A percentile compares a stretch with the other conserved stretches of the same genome.
Conservation (phyloP, 306 rosid genomes). For the Gastrolobium bilobum region DNA sequence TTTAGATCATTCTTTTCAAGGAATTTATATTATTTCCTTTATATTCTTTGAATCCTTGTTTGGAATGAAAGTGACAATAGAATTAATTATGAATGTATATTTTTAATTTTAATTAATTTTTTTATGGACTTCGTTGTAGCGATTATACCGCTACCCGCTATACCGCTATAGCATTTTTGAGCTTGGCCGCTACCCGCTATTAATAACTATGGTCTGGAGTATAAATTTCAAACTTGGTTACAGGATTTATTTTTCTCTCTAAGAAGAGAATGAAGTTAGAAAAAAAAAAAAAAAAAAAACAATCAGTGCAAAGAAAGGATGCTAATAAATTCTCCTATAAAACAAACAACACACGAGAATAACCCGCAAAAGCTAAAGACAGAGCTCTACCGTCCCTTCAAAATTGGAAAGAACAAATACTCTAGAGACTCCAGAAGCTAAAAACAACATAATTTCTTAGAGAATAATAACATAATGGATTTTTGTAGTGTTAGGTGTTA, state of each 20-base stretch:
- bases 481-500: not conserved
- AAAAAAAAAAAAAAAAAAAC: not conserved
- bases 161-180: too few species aligned
- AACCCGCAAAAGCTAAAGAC: slow-evolving; percentile 2
- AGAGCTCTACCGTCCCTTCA: not conserved
- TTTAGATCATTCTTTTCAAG: too few species aligned
- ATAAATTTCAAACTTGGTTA: not conserved
- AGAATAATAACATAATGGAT: too few species aligned
- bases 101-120: too few species aligned
- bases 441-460: not conserved
- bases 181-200: too few species aligned
- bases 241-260: not conserved
- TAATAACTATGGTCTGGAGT: not conserved
- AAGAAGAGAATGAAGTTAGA: not conserved
- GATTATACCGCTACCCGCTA: too few species aligned
- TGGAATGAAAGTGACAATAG: too few species aligned
- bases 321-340: not conserved
- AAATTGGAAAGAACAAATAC: not conserved
- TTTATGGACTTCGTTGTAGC: too few species aligned
- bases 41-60: too few species aligned
- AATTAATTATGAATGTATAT: too few species aligned
- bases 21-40: too few species aligned
- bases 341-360: slow-evolving; percentile 4
- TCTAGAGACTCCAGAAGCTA: not conserved
- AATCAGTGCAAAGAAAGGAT: slow-evolving; percentile 1